Conservation (phyloP, 371 early-diverging fungal genomes). For the Choanephora cucurbitarum region DNA sequence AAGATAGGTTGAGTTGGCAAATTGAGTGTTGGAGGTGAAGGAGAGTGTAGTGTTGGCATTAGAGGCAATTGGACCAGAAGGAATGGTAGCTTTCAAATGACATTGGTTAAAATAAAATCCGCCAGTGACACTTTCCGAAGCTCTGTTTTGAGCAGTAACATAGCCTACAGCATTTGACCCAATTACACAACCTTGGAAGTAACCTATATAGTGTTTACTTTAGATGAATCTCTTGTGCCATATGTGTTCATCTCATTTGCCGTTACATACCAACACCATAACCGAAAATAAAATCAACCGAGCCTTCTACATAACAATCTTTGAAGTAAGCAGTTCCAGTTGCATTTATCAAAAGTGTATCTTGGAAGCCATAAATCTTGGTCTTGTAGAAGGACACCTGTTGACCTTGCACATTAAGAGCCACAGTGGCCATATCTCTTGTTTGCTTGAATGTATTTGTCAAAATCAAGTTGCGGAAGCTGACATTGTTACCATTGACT, state of each 20-base stretch:
- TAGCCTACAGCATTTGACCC: conserved; percentile 11
- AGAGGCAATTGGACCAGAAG: conserved; percentile 12
- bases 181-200: conserved; percentile 24
- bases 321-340: conserved; percentile 30
- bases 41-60: conserved; percentile 4
- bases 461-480: conserved; percentile 13
- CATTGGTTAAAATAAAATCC: conserved; percentile 20
- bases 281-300: conserved; percentile 43
- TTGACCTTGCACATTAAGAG: conserved; percentile 15
- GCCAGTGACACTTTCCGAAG: conserved; percentile 6
- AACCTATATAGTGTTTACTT: neutral
- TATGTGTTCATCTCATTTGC: no score
- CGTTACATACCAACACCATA: conserved; percentile 14
- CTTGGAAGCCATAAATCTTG: conserved; percentile 36
- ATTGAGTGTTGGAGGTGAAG: conserved; percentile 15
- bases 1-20: conserved; percentile 8
- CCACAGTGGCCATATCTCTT: conserved; percentile 16
- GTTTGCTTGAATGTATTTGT: conserved; percentile 14
- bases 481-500: conserved; percentile 16
- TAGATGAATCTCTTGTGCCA: no score
- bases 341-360: conserved; percentile 32
- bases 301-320: conserved; percentile 34
- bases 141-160: conserved; percentile 19
- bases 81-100: conserved; percentile 10
- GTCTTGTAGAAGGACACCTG: conserved; percentile 26